phyloP scores from a whole-genome alignment of 768 basidiomycete genomes.

The Sporobolomyces phaffii region DNA sequence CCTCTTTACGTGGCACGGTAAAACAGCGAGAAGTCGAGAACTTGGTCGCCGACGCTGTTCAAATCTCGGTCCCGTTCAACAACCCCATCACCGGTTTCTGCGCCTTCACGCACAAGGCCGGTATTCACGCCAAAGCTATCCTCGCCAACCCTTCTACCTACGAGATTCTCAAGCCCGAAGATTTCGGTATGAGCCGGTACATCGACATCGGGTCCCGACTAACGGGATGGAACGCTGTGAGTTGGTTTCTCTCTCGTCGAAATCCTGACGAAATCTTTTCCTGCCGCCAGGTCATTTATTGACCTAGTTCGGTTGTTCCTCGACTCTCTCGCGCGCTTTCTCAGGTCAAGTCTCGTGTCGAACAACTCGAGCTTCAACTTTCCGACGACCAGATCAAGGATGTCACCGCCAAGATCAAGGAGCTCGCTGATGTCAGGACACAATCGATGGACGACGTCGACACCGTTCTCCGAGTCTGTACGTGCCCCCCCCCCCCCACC shows the following conservation, averaged over 20 bases:
- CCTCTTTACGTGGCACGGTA: neutral
- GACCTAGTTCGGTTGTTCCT: too few species aligned
- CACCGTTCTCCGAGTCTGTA: constrained; percentile 75
- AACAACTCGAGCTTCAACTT: constrained; percentile 84
- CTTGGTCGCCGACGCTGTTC: constrained; percentile 95
- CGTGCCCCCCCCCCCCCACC: neutral
- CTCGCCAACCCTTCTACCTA: constrained; percentile 98
- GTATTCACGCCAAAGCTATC: constrained; percentile 99
- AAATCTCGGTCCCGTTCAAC: constrained; percentile 95
- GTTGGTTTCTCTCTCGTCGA: too few species aligned
- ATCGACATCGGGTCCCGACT: constrained; percentile 78
- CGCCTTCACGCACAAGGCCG: constrained; percentile 99
- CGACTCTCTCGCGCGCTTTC: too few species aligned
- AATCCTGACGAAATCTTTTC: too few species aligned
- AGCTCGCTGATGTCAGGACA: constrained; percentile 93
- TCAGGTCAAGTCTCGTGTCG: constrained; percentile 85
- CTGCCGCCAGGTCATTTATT: too few species aligned
- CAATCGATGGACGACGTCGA: constrained; percentile 99
- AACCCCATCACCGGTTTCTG: constrained; percentile 89
- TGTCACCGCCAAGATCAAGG: constrained; percentile 65
- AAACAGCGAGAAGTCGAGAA: constrained; percentile 87
- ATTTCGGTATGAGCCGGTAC: constrained; percentile 95
- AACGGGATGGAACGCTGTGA: constrained; percentile 92
- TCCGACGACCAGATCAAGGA: constrained; percentile 95
- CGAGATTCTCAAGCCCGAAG: constrained; percentile 92